Evolutionary conservation across 345 rosid species (phyloP).

Genomic region (Euclidium syriacum): DNA sequence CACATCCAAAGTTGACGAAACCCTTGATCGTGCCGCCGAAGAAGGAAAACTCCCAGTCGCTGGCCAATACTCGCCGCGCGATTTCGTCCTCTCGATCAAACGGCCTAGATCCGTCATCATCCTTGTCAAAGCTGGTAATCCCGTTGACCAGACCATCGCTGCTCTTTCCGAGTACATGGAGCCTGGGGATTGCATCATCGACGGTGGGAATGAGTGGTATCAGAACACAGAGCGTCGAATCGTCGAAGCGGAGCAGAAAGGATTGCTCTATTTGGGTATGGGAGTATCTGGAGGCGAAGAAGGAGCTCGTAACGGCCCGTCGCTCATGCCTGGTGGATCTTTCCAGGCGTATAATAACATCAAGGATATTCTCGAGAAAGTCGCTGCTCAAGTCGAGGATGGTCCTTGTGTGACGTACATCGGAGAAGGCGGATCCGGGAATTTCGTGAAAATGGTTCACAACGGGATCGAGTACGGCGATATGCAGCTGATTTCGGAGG

Average conservation of each 20-base stretch:
- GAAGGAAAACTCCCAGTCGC: conserved; percentile 72
- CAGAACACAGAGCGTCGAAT: conserved; percentile 81
- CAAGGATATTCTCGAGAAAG: conserved; percentile 60
- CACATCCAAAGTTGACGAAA: conserved; percentile 82
- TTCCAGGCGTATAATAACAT: conserved; percentile 66
- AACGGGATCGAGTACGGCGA: conserved; percentile 97
- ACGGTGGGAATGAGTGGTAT: conserved; percentile 98
- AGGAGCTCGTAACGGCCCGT: conserved; percentile 89
- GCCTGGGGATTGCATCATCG: conserved; percentile 83
- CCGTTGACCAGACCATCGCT: conserved; percentile 83
- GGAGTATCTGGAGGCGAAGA: conserved; percentile 98
- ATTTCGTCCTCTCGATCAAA: conserved; percentile 77
- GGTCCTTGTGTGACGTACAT: conserved; percentile 94
- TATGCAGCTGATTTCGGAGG: conserved; percentile 93
- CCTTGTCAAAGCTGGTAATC: conserved; percentile 89
- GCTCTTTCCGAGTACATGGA: conserved; percentile 70
- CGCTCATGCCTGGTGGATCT: conserved; percentile 98
- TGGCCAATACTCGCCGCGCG: conserved; percentile 71
- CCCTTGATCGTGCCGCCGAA: conserved; percentile 56
- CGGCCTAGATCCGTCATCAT: conserved; percentile 89
- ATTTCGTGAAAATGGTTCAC: conserved; percentile 96
- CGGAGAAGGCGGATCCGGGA: conserved; percentile 93
- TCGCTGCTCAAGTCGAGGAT: conserved; percentile 93
- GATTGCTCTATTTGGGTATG: conserved; percentile 84
- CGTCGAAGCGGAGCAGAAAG: conserved; percentile 43